Base-by-base conservation (phyloP, 139 green algal species). In the Bryopsis sp. region DNA sequence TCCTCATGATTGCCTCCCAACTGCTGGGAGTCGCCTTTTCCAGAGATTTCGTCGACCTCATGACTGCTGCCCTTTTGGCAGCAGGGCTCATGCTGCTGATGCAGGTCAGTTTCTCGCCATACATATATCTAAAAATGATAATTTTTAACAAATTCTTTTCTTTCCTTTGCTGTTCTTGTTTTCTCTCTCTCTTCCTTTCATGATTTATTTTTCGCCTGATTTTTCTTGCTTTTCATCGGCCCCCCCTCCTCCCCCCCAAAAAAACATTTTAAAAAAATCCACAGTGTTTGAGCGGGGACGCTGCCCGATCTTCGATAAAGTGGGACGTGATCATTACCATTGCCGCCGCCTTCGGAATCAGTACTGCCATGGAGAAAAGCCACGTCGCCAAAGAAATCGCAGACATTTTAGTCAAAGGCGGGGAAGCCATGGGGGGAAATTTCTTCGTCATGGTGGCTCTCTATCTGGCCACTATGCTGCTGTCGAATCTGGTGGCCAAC, bases 241-340 rank as follows among this genome's bases (percentile, higher is more conserved):
- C n/a, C n/a, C n/a, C n/a, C n/a, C n/a, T n/a, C n/a, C n/a, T n/a
- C n/a, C n/a, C n/a, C n/a, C n/a, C n/a, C n/a, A n/a, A n/a, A n/a
- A n/a, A n/a, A n/a, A n/a, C n/a, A n/a, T n/a, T n/a, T n/a, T n/a
- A n/a, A n/a, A n/a, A n/a, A n/a, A n/a, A n/a, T n/a, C n/a, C 39
- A 19, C 62, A 69, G 37, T 86, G 74, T 43, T 15, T 78, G 29
- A 71, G 31, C 31, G 64, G 50, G 33, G 36, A 77, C 22, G 54
- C 78, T 31, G 78, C 79, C 0, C 48, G 79, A 6, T 32, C 70
- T 5, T 58, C 63, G 28, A 75, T 88, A 61, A 77, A 85, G 31
- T 85, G 79, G 81, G 72, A 79, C 5, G 75, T 90, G 26, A 79
- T 82, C 73, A 68, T 85, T 28, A 82, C 76, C 47, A 84, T 88